Evolutionary conservation across 371 early-diverging fungal species (phyloP), one percentile per base, ranked within the genome.

Genomic region (Thermomucor indicae-seudaticae): DNA sequence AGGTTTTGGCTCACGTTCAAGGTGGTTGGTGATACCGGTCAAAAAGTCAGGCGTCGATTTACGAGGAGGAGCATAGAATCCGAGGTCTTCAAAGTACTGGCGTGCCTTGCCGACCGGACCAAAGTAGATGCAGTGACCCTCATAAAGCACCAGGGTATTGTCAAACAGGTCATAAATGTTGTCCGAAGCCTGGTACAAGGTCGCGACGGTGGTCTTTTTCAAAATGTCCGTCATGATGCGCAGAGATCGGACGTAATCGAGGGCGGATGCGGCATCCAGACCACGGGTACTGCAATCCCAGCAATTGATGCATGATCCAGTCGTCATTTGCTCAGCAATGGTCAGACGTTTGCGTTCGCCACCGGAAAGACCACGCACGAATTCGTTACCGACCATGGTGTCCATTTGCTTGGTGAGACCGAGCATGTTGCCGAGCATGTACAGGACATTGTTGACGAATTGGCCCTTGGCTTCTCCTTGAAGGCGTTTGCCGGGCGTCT

Each of bases 251-350:
- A 81, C 71, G 47, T 86, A 86, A 55, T 88, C 88, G 4, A 89
- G 67, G 12, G 96, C 92, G 20, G 89, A 90, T 35, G 90, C 83
- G 12, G 90, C 82, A 77, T 97, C 97, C 14, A 95, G 69, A 47
- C 95, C 95, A 57, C 85, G 83, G 0, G 91, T 91, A 20, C 90
- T 85, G 23, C 91, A 91, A 61, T 94, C 93, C 78, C 91, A 85
- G 55, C 91, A 79, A 52, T 86, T 81, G 47, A 91, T 67, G 3
- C 78, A 65, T n/a, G 85, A 82, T 22, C 76, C 68, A 12, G 87
- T 79, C 2, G 93, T 82, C 47, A 95, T 83, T 64, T 93, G 89
- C 60, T 86, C 86, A 17, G 89, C 92, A 49, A 92, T 90, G 6
- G 83, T 75, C 14, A 90, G 72, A 51, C 95, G 84, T 78, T 94